Evolutionary conservation across 139 green algal genomes (phyloP).

Genomic region (Chloropicon primus): DNA sequence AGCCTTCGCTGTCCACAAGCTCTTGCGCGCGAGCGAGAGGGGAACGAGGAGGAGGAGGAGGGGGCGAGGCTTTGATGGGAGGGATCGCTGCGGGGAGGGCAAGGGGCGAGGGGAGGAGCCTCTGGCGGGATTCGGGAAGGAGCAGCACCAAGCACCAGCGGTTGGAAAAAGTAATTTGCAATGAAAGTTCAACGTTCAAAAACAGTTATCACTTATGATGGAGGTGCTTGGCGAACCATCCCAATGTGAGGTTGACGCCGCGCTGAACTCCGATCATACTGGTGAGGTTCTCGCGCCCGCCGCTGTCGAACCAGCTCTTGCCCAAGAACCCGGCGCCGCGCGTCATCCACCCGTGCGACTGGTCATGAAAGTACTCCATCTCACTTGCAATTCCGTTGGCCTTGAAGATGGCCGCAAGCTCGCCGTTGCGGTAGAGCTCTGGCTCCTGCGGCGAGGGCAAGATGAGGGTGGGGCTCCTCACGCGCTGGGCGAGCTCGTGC

Average conservation of each 20-base stretch:
- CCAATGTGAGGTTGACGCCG: neutral
- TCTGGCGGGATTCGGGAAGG: too few relatives aligned
- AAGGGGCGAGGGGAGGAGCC: too few relatives aligned
- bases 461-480: neutral
- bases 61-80: too few relatives aligned
- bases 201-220: too few relatives aligned
- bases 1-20: too few relatives aligned
- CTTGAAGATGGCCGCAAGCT: neutral
- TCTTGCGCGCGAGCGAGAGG: too few relatives aligned
- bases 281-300: neutral
- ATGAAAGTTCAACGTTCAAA: too few relatives aligned
- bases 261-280: neutral
- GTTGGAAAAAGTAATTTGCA: too few relatives aligned
- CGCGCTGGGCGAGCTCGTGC: neutral
- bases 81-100: too few relatives aligned
- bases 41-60: too few relatives aligned
- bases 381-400: neutral
- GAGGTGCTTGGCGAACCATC: neutral
- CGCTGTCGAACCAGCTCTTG: neutral
- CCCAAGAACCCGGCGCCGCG: neutral
- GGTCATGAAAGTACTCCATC: neutral
- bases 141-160: too few relatives aligned
- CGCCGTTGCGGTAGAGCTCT: neutral
- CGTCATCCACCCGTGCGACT: neutral
- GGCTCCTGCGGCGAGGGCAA: neutral